These are phyloP conservation scores for Ophiosphaerella herpotricha DNA, from an alignment of 2,329 filamentous ascomycete species.

Conservation along the genomic window DNA sequence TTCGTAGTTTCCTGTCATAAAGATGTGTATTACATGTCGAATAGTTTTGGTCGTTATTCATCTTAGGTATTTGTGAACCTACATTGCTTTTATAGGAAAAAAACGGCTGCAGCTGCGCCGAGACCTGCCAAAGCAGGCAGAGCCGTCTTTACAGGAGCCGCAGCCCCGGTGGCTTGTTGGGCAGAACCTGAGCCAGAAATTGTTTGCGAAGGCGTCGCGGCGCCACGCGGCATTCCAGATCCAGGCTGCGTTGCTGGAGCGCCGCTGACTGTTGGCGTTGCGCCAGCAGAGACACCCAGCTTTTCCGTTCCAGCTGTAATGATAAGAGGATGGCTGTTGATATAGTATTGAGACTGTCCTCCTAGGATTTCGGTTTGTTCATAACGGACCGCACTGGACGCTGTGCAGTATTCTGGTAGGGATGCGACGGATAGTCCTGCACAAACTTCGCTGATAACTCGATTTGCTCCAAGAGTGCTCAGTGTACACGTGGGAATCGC, in stretches of 20 bases:
- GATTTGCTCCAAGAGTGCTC: slow-evolving; percentile 11
- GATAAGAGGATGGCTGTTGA: slow-evolving; percentile 25
- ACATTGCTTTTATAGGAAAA: slow-evolving; percentile 21
- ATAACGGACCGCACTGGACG: slow-evolving; percentile 4
- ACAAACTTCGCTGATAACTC: slow-evolving; percentile 13
- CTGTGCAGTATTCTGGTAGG: slow-evolving; percentile 12
- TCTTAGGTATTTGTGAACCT: too few species aligned
- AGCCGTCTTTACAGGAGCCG: slow-evolving; percentile 22
- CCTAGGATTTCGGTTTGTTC: slow-evolving; percentile 13
- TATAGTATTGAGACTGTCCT: slow-evolving; percentile 12
- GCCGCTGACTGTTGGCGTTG: slow-evolving; percentile 17
- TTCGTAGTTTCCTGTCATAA: not conserved
- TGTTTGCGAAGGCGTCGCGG: not conserved
- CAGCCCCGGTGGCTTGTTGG: slow-evolving; percentile 18
- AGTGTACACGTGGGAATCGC: slow-evolving; percentile 20
- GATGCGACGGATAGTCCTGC: slow-evolving; percentile 4
- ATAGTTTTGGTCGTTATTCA: not conserved
- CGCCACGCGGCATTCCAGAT: slow-evolving; percentile 1
- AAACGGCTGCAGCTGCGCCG: slow-evolving; percentile 32
- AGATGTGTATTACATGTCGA: not conserved
- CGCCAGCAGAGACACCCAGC: slow-evolving; percentile 26
- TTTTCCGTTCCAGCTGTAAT: slow-evolving; percentile 36
- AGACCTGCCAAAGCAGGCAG: slow-evolving; percentile 33
- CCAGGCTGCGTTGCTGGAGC: slow-evolving; percentile 11
- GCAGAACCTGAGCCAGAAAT: slow-evolving; percentile 3